Evolutionary conservation across 2,329 filamentous ascomycete species (phyloP).

Genomic region (Thermoascus crustaceus): DNA sequence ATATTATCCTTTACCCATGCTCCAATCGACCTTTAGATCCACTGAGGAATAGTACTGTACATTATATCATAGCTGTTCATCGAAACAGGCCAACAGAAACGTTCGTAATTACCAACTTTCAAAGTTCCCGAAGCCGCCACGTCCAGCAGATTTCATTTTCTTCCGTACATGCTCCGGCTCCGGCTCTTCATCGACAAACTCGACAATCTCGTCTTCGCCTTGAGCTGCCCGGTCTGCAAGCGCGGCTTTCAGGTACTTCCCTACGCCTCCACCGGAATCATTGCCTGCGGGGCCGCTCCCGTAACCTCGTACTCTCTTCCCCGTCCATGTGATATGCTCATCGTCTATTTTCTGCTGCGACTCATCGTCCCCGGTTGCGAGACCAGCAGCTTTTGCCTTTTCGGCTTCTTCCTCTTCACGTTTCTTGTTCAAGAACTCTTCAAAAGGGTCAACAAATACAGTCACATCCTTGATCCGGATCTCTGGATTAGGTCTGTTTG

Average conservation of each 20-base stretch:
- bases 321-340: constrained; percentile 90
- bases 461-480: constrained; percentile 75
- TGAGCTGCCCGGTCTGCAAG: constrained; percentile 29
- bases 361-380: constrained; percentile 18
- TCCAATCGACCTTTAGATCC: too few relatives aligned
- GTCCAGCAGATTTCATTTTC: constrained; percentile 55
- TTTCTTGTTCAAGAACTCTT: constrained; percentile 76
- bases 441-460: constrained; percentile 89
- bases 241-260: constrained; percentile 72
- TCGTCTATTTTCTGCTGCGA: constrained; percentile 53
- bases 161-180: constrained; percentile 65
- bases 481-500: constrained; percentile 65
- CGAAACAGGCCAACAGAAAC: neutral
- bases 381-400: constrained; percentile 18
- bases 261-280: constrained; percentile 48
- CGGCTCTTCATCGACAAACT: constrained; percentile 54
- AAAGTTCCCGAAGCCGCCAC: constrained; percentile 84
- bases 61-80: neutral
- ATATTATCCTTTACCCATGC: too few relatives aligned
- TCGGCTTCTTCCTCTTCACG: constrained; percentile 53
- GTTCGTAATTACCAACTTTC: constrained; percentile 63
- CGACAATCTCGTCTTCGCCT: constrained; percentile 53
- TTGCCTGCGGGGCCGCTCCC: constrained; percentile 46
- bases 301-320: constrained; percentile 71
- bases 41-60: too few relatives aligned